A percentile compares a stretch with the other conserved stretches of the same genome.
phyloP scores from a whole-genome alignment of 306 rosid species.

The Fagus crenata region DNA sequence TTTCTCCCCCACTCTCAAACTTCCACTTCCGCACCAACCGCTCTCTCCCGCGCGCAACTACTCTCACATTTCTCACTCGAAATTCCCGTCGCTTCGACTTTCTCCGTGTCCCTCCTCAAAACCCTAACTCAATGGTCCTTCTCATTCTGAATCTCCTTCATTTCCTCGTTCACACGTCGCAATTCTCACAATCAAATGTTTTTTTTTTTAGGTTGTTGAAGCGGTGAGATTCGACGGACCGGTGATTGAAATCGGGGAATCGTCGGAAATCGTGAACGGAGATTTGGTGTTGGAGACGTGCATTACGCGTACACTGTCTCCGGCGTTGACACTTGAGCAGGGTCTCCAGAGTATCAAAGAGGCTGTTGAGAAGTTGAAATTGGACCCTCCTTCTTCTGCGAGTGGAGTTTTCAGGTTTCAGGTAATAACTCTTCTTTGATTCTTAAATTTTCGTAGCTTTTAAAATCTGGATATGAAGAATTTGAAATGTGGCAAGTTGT shows the following conservation, averaged over 20 bases:
- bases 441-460: not conserved
- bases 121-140: conserved; percentile 1
- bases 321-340: conserved; percentile 71
- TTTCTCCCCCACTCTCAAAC: conserved; percentile 4
- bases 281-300: conserved; percentile 66
- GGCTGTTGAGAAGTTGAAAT: conserved; percentile 57
- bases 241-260: conserved; percentile 21
- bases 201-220: conserved; percentile 16
- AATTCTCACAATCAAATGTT: not conserved
- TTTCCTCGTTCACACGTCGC: not conserved
- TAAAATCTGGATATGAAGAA: conserved; percentile 9
- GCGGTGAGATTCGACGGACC: conserved; percentile 43
- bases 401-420: conserved; percentile 75
- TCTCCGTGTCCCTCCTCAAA: not conserved
- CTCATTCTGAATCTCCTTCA: not conserved
- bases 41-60: not conserved
- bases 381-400: conserved; percentile 47
- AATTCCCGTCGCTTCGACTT: conserved; percentile 13
- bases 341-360: conserved; percentile 65
- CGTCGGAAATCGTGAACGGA: conserved; percentile 37
- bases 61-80: conserved; percentile 9
- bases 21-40: not conserved
- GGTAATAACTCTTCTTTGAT: conserved; percentile 31
- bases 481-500: conserved; percentile 16
- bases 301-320: conserved; percentile 59